Evolutionary conservation across 2,329 filamentous ascomycete species (phyloP), one percentile per base, ranked within the genome.

Genomic region (Fusarium torulosum): DNA sequence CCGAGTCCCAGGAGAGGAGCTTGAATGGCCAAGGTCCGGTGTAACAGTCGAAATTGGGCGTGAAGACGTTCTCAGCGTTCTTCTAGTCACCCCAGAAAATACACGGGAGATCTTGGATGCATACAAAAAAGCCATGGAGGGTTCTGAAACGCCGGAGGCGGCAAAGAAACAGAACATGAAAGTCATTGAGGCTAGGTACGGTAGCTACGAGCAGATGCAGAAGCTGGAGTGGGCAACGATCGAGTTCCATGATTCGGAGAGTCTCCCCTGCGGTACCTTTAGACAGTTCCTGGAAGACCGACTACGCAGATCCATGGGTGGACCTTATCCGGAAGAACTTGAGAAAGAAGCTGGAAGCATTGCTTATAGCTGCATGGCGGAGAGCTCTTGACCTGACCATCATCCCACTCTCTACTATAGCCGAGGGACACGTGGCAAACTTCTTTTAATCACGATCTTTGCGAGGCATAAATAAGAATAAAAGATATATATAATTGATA

Each of bases 161-260:
- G n/a, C 43, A 0, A 72, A 70, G 40, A 20, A 44, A 13, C 53
- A 65, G 2, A 25, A 43, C 1, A 40, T 33, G 4, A 72, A 70
- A 13, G 23, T 38, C 7, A 45, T 72, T 1, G 23, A 38, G 14
- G 59, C 63, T 2, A 58, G 33, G 6, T 63, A 70, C 10, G 66
- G 69, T 1, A 72, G 66, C 25, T 69, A 54, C 41, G 66, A 61
- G 7, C 27, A 46, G 11, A 66, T 72, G 58, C 44, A 68, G 35
- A 65, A 68, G 27, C 38, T 65, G 7, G 53, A 55, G 4, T 67
- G 64, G 64, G 41, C 37, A 1, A 35, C n/a, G 0, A n/a, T 67
- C 5, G 59, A 67, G 6, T 40, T 25, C 11, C 43, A 67, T 2
- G 53, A 68, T 11, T 38, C 25, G 3, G 46, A 51, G 3, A 33